Conservation (phyloP, 176 grass and related monocot species). For the Aechmea fasciata region DNA sequence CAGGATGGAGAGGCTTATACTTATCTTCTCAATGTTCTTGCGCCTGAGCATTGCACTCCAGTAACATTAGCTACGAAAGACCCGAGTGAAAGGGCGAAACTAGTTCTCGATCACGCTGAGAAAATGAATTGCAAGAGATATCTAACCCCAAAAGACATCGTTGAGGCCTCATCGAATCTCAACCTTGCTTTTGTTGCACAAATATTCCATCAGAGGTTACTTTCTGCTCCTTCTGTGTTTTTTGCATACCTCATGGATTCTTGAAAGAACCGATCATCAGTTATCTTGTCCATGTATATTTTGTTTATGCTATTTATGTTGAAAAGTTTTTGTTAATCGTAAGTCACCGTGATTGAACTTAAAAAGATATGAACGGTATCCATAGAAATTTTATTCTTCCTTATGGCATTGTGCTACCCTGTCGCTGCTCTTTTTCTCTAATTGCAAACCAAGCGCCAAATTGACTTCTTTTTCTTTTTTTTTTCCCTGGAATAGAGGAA, state of each 20-base stretch:
- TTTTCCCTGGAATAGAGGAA: no score
- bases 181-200: conserved; percentile 99
- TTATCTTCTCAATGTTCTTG: conserved; percentile 93
- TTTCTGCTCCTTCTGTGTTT: not conserved
- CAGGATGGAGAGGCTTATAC: conserved; percentile 98
- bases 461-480: no score
- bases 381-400: no score
- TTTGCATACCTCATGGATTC: not conserved
- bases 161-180: conserved; percentile 90
- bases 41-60: conserved; percentile 71
- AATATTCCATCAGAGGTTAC: conserved; percentile 91
- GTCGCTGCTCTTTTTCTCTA: no score
- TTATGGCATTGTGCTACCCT: no score
- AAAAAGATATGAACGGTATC: no score
- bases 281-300: no score
- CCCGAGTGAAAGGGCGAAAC: conserved; percentile 75
- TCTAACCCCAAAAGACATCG: conserved; percentile 85
- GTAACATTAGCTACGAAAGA: conserved; percentile 55
- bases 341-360: no score
- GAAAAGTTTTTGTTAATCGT: no score
- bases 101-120: conserved; percentile 86
- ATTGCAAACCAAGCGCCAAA: no score
- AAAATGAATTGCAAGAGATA: conserved; percentile 95
- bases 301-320: no score
- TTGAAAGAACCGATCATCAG: not conserved